Evolutionary conservation across 1,284 basidiomycete species (phyloP).

Genomic region (Singerocomus rubriflavus): DNA sequence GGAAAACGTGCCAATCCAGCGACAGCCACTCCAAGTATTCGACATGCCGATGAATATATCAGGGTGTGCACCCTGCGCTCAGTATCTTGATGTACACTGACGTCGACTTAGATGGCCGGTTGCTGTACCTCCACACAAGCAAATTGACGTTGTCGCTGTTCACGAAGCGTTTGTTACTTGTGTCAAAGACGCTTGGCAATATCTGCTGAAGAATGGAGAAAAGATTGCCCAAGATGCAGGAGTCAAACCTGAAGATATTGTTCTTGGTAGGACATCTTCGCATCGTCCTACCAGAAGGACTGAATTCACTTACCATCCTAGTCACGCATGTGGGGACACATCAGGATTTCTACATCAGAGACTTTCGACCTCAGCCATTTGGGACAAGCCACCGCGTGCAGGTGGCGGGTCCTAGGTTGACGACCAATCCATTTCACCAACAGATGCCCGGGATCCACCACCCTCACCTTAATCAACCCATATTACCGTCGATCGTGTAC

Average conservation of each 20-base stretch:
- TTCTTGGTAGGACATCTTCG: slow-evolving; percentile 37
- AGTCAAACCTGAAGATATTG: slow-evolving; percentile 43
- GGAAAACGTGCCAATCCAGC: slow-evolving; percentile 30
- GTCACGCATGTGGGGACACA: slow-evolving; percentile 38
- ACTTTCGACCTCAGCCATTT: slow-evolving; percentile 28
- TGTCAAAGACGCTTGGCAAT: slow-evolving; percentile 43
- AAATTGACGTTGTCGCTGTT: slow-evolving; percentile 39
- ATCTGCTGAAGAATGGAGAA: slow-evolving; percentile 37
- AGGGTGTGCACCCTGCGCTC: slow-evolving; percentile 34
- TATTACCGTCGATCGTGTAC: slow-evolving; percentile 38
- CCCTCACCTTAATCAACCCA: slow-evolving; percentile 16
- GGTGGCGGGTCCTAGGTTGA: slow-evolving; percentile 5
- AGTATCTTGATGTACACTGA: slow-evolving; percentile 2
- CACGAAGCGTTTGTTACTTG: slow-evolving; percentile 34
- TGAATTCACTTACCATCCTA: slow-evolving; percentile 14
- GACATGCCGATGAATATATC: slow-evolving; percentile 34
- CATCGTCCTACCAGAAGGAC: not conserved
- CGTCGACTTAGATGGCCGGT: slow-evolving; percentile 43
- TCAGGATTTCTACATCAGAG: slow-evolving; percentile 38
- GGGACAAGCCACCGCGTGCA: slow-evolving; percentile 13
- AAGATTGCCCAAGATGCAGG: slow-evolving; percentile 33
- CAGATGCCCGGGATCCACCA: slow-evolving; percentile 17
- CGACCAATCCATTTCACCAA: slow-evolving; percentile 14
- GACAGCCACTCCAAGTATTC: slow-evolving; percentile 30
- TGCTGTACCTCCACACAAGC: slow-evolving; percentile 35